Evolutionary conservation across 805 yeast genomes (phyloP).

Genomic region (Zygosaccharomyces bailii): DNA sequence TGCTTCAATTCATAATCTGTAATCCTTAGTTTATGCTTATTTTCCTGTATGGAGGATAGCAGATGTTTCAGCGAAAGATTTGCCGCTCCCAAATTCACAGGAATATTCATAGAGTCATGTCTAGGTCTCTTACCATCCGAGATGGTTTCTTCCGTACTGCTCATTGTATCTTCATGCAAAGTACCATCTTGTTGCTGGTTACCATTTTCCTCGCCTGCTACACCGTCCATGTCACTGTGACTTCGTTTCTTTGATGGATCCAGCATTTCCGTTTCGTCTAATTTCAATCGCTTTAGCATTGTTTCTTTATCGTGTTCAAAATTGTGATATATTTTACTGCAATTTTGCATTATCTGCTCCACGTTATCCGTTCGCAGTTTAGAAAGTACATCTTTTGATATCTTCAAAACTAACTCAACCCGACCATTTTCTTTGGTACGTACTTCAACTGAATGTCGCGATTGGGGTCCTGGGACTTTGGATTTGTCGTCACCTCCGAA

Average conservation of each 20-base stretch:
- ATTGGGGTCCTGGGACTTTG: conserved; percentile 16
- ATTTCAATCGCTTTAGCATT: conserved; percentile 64
- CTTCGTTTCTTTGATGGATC: conserved; percentile 31
- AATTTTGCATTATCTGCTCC: conserved; percentile 49
- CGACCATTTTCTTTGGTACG: conserved; percentile 21
- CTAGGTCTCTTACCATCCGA: conserved; percentile 26
- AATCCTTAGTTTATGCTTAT: conserved; percentile 68
- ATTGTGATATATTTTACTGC: conserved; percentile 69
- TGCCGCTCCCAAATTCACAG: conserved; percentile 65
- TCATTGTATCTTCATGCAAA: conserved; percentile 8
- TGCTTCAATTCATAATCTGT: conserved; percentile 82
- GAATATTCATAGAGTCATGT: conserved; percentile 23
- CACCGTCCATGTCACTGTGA: conserved; percentile 22
- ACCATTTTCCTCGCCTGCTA: conserved; percentile 25
- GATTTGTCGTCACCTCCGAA: conserved; percentile 16
- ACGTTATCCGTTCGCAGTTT: conserved; percentile 35
- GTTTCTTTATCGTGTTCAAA: conserved; percentile 77
- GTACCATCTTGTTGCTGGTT: conserved; percentile 30
- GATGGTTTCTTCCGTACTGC: conserved; percentile 2
- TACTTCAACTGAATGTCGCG: conserved; percentile 8
- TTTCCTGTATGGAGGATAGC: conserved; percentile 69
- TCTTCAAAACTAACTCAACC: conserved; percentile 34
- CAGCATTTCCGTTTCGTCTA: conserved; percentile 76
- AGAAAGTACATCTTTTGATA: conserved; percentile 36
- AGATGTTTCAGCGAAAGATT: conserved; percentile 76